These are phyloP conservation scores for Fusarium gaditjirri DNA, from an alignment of 2,329 filamentous ascomycete genomes.

Conservation along the genomic window DNA sequence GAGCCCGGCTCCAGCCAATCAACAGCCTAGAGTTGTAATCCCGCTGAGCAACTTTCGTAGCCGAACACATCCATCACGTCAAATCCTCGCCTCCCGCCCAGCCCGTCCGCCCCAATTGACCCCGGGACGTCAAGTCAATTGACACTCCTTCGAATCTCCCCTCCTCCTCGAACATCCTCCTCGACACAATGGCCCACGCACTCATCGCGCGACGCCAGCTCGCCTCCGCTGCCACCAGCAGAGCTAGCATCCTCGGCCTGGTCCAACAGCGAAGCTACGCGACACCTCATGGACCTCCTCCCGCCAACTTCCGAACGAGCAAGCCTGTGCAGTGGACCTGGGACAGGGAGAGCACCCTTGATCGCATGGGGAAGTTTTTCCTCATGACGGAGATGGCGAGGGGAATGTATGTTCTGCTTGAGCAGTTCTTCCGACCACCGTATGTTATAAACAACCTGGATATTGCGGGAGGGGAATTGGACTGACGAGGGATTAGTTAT, in stretches of 20 bases:
- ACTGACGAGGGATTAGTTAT: conserved; percentile 69
- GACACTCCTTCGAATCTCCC: conserved; percentile 26
- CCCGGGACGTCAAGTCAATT: conserved; percentile 46
- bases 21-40: conserved; percentile 54
- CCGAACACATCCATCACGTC: conserved; percentile 45
- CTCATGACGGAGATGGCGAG: conserved; percentile 94
- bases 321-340: conserved; percentile 82
- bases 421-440: conserved; percentile 98
- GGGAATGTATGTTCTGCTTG: conserved; percentile 97
- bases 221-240: conserved; percentile 38
- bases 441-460: conserved; percentile 64
- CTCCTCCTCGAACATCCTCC: conserved; percentile 24
- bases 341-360: conserved; percentile 78
- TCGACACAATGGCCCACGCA: conserved; percentile 47
- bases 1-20: conserved; percentile 48
- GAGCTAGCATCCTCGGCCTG: conserved; percentile 32
- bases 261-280: conserved; percentile 61
- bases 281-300: conserved; percentile 81
- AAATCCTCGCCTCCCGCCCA: conserved; percentile 44
- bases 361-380: conserved; percentile 93
- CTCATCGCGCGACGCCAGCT: conserved; percentile 53
- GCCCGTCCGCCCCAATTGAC: conserved; percentile 41
- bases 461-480: neutral
- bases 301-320: conserved; percentile 81
- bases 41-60: conserved; percentile 49